phyloP scores from a whole-genome alignment of 2,329 filamentous ascomycete species.

The Xylaria sp. region DNA sequence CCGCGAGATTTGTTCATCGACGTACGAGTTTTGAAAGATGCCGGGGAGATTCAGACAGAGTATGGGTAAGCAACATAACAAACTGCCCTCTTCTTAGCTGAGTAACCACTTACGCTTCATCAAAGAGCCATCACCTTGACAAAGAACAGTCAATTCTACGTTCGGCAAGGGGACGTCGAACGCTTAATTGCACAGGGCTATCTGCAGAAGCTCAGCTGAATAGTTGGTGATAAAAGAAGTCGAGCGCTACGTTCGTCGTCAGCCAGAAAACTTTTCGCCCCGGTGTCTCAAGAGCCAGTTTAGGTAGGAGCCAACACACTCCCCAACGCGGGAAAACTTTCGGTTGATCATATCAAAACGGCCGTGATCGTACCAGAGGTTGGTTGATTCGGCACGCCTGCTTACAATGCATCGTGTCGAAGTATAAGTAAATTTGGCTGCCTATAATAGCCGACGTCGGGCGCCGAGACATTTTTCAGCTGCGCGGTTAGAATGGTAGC shows the following conservation, averaged over 20 bases:
- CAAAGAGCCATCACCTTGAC: constrained; percentile 90
- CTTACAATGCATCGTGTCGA: background rate
- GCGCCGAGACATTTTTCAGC: constrained; percentile 14
- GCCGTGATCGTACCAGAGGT: background rate
- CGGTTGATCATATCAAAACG: background rate
- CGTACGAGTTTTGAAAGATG: constrained; percentile 94
- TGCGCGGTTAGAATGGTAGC: constrained; percentile 7
- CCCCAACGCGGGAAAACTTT: constrained; percentile 3
- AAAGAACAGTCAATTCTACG: constrained; percentile 98
- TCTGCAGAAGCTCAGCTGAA: constrained; percentile 86
- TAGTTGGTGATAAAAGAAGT: background rate
- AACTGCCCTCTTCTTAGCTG: constrained; percentile 1
- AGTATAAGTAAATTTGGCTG: background rate
- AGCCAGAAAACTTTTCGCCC: background rate
- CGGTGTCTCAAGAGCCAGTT: background rate
- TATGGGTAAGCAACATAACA: constrained; percentile 76
- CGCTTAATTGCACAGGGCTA: constrained; percentile 94
- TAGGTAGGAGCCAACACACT: background rate
- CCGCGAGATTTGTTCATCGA: constrained; percentile 98
- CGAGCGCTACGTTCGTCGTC: background rate
- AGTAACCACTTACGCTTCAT: constrained; percentile 43
- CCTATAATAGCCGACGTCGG: constrained; percentile 24
- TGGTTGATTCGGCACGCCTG: background rate
- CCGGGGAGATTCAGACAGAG: constrained; percentile 98
- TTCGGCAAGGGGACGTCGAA: constrained; percentile 95